Conservation (phyloP, 1,284 basidiomycete genomes). For the Pterula multifida region DNA sequence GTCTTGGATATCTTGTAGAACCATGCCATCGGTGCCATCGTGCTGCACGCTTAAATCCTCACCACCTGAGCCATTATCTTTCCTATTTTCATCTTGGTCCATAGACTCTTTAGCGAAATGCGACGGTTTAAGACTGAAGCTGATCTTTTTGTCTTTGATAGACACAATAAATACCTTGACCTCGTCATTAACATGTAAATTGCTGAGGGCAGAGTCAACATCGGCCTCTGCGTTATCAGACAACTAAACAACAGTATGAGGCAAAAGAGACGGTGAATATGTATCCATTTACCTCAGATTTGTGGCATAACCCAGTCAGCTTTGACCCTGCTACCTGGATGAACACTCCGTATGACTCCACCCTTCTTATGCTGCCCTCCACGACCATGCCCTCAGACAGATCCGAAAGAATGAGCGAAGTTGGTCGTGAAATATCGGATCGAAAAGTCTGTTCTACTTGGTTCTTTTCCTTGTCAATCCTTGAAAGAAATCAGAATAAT, state of each 20-base stretch:
- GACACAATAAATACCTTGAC: conserved; percentile 74
- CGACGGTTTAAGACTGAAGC: conserved; percentile 84
- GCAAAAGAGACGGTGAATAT: neutral
- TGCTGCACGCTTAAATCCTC: conserved; percentile 9
- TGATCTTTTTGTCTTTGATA: conserved; percentile 76
- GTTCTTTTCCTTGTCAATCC: conserved; percentile 48
- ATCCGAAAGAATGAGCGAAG: conserved; percentile 38
- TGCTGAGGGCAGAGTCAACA: conserved; percentile 64
- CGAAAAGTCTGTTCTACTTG: conserved; percentile 86
- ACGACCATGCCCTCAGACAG: conserved; percentile 68
- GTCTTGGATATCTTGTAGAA: conserved; percentile 15
- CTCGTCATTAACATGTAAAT: conserved; percentile 79
- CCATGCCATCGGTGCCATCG: conserved; percentile 19
- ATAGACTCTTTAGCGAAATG: conserved; percentile 61
- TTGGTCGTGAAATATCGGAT: conserved; percentile 27
- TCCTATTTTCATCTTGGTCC: conserved; percentile 20
- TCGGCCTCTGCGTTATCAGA: conserved; percentile 79
- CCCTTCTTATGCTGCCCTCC: conserved; percentile 60
- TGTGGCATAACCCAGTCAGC: conserved; percentile 88
- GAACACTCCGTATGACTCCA: conserved; percentile 89
- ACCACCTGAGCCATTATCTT: conserved; percentile 18
- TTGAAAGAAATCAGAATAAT: conserved; percentile 8
- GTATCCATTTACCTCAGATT: conserved; percentile 56
- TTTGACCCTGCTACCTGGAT: conserved; percentile 78
- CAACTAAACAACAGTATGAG: conserved; percentile 32